phyloP scores from a whole-genome alignment of 208 protist genomes.

The Leishmania braziliensis region DNA sequence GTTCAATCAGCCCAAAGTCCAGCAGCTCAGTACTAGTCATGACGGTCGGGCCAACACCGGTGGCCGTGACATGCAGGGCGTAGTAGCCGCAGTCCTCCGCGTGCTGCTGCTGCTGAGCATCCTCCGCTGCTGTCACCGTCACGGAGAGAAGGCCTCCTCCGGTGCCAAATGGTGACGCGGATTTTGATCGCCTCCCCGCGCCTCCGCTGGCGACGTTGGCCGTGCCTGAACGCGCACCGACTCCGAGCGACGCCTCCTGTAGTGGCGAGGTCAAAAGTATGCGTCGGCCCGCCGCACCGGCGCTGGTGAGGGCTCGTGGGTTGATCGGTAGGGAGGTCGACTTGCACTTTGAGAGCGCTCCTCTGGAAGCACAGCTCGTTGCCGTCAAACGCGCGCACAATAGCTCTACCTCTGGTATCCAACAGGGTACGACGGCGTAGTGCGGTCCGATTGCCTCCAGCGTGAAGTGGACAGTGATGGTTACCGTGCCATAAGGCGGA shows the following conservation, averaged over 20 bases:
- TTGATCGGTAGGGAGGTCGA: constrained; percentile 9
- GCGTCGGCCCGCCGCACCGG: background rate
- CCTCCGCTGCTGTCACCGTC: constrained; percentile 26
- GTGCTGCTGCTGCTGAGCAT: constrained; percentile 49
- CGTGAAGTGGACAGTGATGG: constrained; percentile 69
- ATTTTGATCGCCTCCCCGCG: background rate
- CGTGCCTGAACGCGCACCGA: background rate
- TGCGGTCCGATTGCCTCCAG: constrained; percentile 56
- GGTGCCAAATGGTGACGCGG: background rate
- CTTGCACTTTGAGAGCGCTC: background rate
- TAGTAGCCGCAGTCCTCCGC: constrained; percentile 49
- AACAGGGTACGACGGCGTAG: constrained; percentile 58
- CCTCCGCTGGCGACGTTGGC: constrained; percentile 3
- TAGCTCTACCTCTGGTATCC: constrained; percentile 64
- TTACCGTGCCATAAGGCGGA: constrained; percentile 41
- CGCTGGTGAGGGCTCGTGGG: background rate
- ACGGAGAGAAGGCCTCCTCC: background rate
- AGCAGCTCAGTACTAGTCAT: constrained; percentile 76
- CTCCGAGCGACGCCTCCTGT: background rate
- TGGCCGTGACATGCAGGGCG: constrained; percentile 49
- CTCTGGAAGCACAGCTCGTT: background rate
- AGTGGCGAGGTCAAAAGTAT: background rate
- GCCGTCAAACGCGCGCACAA: constrained; percentile 18
- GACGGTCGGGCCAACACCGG: constrained; percentile 75
- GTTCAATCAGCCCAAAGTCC: constrained; percentile 89